Evolutionary conservation across 768 basidiomycete species (phyloP), one percentile per base, ranked within the genome.

Genomic region (Clathrus columnatus): DNA sequence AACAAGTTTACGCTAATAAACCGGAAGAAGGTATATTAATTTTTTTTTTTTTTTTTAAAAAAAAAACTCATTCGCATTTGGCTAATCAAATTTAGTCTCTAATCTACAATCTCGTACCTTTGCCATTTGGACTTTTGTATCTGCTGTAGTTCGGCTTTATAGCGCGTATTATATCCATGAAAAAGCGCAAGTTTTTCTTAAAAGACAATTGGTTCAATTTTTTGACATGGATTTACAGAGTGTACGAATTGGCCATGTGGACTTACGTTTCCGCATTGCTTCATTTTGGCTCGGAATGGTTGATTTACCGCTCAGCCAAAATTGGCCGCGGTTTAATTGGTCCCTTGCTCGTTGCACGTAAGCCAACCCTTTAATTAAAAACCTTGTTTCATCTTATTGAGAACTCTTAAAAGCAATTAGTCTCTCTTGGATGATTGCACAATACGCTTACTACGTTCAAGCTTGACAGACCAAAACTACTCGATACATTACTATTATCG

Each of bases 201-300:
- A 59, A 18, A 51, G 59, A 45, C 47, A 45, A 21, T 16, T 10
- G 28, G 24, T 7, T 17, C 50, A 14, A 32, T 56, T n/a, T 36
- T 42, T 59, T n/a, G n/a, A 36, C n/a, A 14, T 11, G 14, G 36
- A 11, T 4, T 11, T 36, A 8, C 62, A 97, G 94, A 24, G 71
- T 93, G 20, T 99, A 96, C 70, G 86, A 95, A 68, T 84, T 96
- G 73, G 80, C 91, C 5, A 70, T 96, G 57, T 73, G 85, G 64
- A 86, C 90, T 32, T 98, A 95, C 72, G 79, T 92, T 54, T 82
- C 97, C 62, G 95, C 92, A 1, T 87, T 91, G 64, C 80, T 77
- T 4, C 95, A 99, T 72, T 97, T 96, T 67, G 77, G 78, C 36
- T 85, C 89, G 17, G 95, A 99, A 71, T 64, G 88, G 41, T 69